Evolutionary conservation across 352 stramenopile species (phyloP).

Genomic region (Phytophthora ramorum): DNA sequence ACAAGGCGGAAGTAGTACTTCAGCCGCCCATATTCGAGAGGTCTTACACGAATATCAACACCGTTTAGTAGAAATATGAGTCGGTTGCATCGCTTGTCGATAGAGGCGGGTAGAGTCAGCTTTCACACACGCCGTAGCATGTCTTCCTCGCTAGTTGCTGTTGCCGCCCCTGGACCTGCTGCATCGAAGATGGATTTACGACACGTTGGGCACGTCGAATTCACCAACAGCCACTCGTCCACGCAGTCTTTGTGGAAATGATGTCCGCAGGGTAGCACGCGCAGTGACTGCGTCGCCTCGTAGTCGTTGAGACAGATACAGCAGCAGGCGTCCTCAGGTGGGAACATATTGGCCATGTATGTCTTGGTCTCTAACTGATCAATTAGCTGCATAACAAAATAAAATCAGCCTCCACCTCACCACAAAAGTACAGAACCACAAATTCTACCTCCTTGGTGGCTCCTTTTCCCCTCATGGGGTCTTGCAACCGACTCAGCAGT

Average conservation of each 20-base stretch:
- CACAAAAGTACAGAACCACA: background rate
- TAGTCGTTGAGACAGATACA: constrained; percentile 94
- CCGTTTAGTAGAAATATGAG: constrained; percentile 22
- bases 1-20: constrained; percentile 11
- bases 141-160: constrained; percentile 59
- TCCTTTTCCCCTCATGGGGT: constrained; percentile 89
- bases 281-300: constrained; percentile 86
- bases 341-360: constrained; percentile 70
- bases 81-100: constrained; percentile 20
- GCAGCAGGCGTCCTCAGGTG: constrained; percentile 88
- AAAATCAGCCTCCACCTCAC: constrained; percentile 9
- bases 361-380: constrained; percentile 67
- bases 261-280: constrained; percentile 95
- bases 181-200: constrained; percentile 81
- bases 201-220: constrained; percentile 89
- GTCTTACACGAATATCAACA: constrained; percentile 33
- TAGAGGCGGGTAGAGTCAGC: constrained; percentile 1
- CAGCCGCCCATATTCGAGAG: constrained; percentile 8
- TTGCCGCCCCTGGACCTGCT: constrained; percentile 18
- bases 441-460: constrained; percentile 71
- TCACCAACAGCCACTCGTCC: constrained; percentile 90
- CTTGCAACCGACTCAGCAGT: constrained; percentile 89
- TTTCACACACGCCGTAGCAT: constrained; percentile 66
- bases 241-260: constrained; percentile 95
- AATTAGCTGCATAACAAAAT: constrained; percentile 52